Conservation (phyloP, 2,329 filamentous ascomycete genomes). For the Claviceps pazoutovae region DNA sequence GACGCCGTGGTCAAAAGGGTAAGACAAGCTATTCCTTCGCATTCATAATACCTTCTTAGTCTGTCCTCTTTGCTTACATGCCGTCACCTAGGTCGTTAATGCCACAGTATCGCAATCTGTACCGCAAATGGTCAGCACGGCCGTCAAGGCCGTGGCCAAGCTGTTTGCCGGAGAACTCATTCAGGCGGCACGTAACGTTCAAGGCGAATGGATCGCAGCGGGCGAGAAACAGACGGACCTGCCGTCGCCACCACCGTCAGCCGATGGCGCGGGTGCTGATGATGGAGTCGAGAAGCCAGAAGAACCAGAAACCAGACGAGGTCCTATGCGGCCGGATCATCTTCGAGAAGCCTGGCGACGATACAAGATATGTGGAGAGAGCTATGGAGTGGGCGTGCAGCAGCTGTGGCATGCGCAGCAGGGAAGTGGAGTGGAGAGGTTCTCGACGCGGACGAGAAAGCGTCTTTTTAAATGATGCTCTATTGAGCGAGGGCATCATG, state of each 20-base stretch:
- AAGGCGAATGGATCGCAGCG: constrained; percentile 54
- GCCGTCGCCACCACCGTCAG: constrained; percentile 26
- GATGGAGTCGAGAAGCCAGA: constrained; percentile 12
- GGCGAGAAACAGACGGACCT: constrained; percentile 44
- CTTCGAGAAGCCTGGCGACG: constrained; percentile 58
- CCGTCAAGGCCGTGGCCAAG: constrained; percentile 65
- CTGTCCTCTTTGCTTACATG: neutral
- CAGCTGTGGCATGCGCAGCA: constrained; percentile 49
- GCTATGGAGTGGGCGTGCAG: constrained; percentile 46
- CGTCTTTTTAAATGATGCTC: constrained; percentile 35
- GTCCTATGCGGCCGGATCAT: constrained; percentile 59
- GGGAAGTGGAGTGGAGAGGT: constrained; percentile 44
- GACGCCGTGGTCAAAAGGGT: constrained; percentile 56
- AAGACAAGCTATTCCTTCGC: constrained; percentile 13
- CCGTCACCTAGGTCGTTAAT: constrained; percentile 48
- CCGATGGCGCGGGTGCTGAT: constrained; percentile 18
- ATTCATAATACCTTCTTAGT: no score
- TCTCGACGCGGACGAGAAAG: constrained; percentile 37
- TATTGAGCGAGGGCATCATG: neutral
- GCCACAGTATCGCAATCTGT: constrained; percentile 70
- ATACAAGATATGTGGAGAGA: constrained; percentile 49
- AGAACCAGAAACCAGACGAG: constrained; percentile 22
- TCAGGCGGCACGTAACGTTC: constrained; percentile 55
- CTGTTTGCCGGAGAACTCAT: constrained; percentile 65
- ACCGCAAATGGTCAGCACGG: constrained; percentile 56